These are phyloP conservation scores for Quercus variabilis DNA, from an alignment of 306 rosid genomes.

Conservation along the genomic window DNA sequence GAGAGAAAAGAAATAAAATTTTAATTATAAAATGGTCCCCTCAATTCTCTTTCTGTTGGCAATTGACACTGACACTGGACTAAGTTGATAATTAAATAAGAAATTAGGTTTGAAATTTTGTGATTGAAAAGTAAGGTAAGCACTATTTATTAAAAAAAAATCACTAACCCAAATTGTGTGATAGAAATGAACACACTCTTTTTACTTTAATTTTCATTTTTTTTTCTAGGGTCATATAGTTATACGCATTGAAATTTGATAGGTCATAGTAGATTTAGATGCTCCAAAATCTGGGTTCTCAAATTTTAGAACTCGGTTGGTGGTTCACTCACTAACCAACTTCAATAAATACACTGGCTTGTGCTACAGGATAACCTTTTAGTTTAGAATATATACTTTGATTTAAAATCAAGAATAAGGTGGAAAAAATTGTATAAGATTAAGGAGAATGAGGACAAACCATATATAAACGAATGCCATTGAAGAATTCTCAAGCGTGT, in stretches of 20 bases:
- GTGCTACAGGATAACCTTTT: slow-evolving; percentile 39
- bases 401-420: slow-evolving; percentile 5
- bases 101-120: slow-evolving; percentile 49
- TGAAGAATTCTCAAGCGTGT: slow-evolving; percentile 57
- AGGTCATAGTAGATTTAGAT: not conserved
- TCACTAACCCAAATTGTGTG: not conserved
- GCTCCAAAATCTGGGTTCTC: not conserved
- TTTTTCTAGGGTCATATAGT: not conserved
- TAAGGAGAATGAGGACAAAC: slow-evolving; percentile 51
- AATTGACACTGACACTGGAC: slow-evolving; percentile 33
- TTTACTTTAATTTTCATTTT: not conserved
- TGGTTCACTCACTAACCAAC: not conserved
- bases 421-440: slow-evolving; percentile 24
- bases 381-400: slow-evolving; percentile 22
- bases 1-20: slow-evolving; percentile 20
- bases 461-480: slow-evolving; percentile 37
- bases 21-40: slow-evolving; percentile 17
- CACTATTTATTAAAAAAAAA: not conserved
- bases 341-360: slow-evolving; percentile 22
- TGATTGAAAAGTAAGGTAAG: slow-evolving; percentile 33
- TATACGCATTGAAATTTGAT: not conserved
- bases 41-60: slow-evolving; percentile 26
- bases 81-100: slow-evolving; percentile 22
- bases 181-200: not conserved
- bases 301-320: not conserved